phyloP scores from a whole-genome alignment of 352 stramenopile species.

The Blastocystis sp. region DNA sequence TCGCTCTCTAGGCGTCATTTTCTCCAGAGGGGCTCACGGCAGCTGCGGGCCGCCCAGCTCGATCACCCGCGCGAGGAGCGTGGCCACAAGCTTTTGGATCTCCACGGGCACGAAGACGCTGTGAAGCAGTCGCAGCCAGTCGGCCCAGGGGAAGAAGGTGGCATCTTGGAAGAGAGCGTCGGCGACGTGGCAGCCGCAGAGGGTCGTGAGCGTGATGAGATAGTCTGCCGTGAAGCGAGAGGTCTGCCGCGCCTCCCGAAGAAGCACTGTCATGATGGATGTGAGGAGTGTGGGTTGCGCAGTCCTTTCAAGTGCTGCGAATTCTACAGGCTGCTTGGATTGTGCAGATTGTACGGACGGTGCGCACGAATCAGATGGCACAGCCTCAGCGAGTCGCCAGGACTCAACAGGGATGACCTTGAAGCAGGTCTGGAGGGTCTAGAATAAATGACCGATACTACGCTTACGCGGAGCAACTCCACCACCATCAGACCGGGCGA shows the following conservation, averaged over 20 bases:
- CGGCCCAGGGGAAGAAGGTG: neutral
- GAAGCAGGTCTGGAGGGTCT: conserved; percentile 24
- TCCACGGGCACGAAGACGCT: neutral
- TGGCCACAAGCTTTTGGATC: neutral
- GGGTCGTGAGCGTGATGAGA: neutral
- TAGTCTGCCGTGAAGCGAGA: neutral
- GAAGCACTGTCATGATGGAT: neutral
- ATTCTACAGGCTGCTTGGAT: no score
- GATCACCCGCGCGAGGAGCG: neutral
- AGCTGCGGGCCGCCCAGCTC: neutral
- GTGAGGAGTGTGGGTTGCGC: no score
- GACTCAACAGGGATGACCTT: neutral
- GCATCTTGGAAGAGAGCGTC: neutral
- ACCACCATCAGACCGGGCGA: neutral
- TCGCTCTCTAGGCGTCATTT: neutral
- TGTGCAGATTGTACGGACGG: neutral
- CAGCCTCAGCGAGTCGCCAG: no score
- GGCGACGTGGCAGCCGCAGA: neutral
- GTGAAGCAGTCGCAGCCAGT: neutral
- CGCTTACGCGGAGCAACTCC: conserved; percentile 14
- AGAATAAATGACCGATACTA: neutral
- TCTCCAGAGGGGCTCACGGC: neutral
- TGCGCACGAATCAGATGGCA: neutral
- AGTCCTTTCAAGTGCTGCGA: no score
- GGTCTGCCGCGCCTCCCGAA: neutral